Base-by-base conservation (phyloP, 805 yeast species). In the Yamadazyma ubonensis region DNA sequence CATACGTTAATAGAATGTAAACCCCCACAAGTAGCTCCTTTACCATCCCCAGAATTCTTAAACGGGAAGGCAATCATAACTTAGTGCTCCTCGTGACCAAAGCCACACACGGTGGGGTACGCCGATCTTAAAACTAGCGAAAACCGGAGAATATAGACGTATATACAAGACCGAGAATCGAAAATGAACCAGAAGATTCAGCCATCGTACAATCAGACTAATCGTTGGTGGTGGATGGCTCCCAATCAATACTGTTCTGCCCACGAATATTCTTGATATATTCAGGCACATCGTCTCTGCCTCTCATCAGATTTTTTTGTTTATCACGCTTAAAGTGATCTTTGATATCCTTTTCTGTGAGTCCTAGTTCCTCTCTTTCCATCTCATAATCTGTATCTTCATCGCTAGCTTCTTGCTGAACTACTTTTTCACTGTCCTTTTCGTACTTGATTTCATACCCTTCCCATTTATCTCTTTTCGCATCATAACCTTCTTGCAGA, bases 381-480 rank as follows among this genome's bases (percentile, higher is more conserved):
- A 68, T 52, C 38, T 61, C 59, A n/a, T 59, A 57, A 39, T 63
- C 63, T 3, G 55, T 46, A 5, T 43, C 41, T 15, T 45, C 44
- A 26, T 29, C 48, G 1, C 47, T 34, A 19, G 19, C 45, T 63
- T 66, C 48, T 66, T 57, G 29, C 46, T 52, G n/a, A n/a, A n/a
- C 33, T 2, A 11, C 31, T 8, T 36, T 35, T 16, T 22, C 42
- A 6, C 14, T 26, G 9, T 17, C 14, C 5, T 10, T 6, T 16
- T 31, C 16, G 71, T 74, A 65, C 84, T 68, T 65, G 1, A 77
- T 70, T 33, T 83, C 80, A 54, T 78, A 85, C 0, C 95, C 95
- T 53, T 76, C 83, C 95, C 93, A 86, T 43, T 87, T 68, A 59
- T 86, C 95, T 43, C 89, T 63, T 46, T 81, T 83, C 8, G 81